A percentile compares a stretch with the other conserved stretches of the same genome.
phyloP scores from a whole-genome alignment of 1,284 basidiomycete species.

The Vanrija sp. region DNA sequence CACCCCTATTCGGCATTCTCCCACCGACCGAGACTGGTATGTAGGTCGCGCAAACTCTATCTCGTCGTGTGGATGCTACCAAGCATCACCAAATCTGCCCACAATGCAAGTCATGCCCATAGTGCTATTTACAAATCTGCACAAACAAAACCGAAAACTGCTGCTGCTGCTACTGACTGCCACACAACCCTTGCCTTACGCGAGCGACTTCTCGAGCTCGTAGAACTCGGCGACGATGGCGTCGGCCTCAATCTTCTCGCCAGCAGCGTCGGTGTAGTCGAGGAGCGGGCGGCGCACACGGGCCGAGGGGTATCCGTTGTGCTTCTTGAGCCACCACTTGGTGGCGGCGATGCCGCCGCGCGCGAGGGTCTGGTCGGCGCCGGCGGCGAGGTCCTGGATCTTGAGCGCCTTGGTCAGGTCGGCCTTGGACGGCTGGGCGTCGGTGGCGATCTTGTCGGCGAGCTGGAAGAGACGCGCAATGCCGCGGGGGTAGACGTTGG shows the following conservation, averaged over 20 bases:
- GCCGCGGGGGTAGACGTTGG: conserved; percentile 67
- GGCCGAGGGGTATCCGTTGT: conserved; percentile 61
- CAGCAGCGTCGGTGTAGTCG: conserved; percentile 57
- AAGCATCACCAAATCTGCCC: neutral
- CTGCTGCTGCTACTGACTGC: neutral
- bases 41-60: neutral
- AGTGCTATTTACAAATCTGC: neutral
- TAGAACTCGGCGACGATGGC: conserved; percentile 65
- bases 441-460: conserved; percentile 53
- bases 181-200: neutral
- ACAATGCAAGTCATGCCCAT: neutral
- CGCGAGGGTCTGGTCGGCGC: conserved; percentile 73
- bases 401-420: conserved; percentile 65
- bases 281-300: conserved; percentile 72
- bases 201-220: conserved; percentile 61
- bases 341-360: conserved; percentile 75
- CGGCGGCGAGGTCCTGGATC: conserved; percentile 72
- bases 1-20: no score
- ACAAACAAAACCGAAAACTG: neutral
- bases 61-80: neutral
- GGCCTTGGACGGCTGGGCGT: conserved; percentile 53
- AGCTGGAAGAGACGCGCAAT: conserved; percentile 63
- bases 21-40: no score
- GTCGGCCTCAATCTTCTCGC: conserved; percentile 63
- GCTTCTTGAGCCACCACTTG: conserved; percentile 69